Percentiles rank a stretch among this genome's conserved stretches.
These are phyloP conservation scores for Suillus subalutaceus DNA, from an alignment of 768 basidiomycete genomes.

Conservation along the genomic window DNA sequence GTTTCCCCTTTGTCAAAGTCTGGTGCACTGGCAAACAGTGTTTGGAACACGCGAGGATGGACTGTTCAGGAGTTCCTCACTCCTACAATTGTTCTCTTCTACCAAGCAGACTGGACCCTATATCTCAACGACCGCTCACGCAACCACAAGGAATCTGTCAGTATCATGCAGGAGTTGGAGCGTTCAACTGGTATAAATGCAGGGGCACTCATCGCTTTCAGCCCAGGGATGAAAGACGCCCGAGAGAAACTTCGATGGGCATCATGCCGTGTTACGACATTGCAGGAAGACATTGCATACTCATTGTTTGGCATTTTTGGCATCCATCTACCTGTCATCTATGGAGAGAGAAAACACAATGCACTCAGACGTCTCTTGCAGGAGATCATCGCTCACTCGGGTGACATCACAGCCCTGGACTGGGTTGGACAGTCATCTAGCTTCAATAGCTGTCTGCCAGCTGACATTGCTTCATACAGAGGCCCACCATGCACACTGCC, in stretches of 20 bases:
- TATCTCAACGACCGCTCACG: neutral
- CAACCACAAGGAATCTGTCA: neutral
- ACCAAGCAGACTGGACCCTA: neutral
- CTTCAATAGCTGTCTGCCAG: neutral
- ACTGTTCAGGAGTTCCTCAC: conserved; percentile 1
- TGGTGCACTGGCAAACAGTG: neutral
- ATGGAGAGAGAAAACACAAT: neutral
- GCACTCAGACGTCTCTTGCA: neutral
- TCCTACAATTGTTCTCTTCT: neutral
- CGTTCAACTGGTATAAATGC: neutral
- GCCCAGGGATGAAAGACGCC: neutral
- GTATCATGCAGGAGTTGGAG: neutral
- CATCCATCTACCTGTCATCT: neutral
- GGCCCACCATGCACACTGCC: neutral
- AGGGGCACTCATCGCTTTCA: neutral
- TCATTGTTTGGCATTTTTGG: neutral
- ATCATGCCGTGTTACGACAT: neutral
- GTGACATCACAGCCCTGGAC: neutral
- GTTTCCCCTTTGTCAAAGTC: neutral
- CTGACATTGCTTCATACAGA: neutral
- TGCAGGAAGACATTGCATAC: neutral
- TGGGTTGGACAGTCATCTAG: neutral
- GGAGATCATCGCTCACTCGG: neutral
- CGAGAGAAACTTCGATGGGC: neutral
- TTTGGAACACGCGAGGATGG: neutral